These are phyloP conservation scores for Nyssa sinensis DNA, from an alignment of 148 eudicot genomes.

Conservation along the genomic window DNA sequence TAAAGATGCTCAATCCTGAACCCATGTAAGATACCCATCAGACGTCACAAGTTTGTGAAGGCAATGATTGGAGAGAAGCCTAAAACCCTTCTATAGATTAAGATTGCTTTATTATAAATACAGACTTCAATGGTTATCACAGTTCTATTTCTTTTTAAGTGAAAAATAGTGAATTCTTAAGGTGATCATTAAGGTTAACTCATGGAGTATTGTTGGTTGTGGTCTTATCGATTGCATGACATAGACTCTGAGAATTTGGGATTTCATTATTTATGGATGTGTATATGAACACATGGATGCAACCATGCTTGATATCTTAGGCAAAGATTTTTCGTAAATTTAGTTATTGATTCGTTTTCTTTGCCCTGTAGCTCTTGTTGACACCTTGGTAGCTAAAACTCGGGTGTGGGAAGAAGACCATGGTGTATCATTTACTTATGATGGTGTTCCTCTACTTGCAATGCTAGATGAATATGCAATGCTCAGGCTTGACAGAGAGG, in stretches of 20 bases:
- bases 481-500: slow-evolving; percentile 98
- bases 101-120: not conserved
- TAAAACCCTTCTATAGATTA: not conserved
- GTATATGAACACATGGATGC: not conserved
- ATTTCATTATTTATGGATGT: not conserved
- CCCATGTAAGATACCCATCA: too few species aligned
- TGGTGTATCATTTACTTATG: slow-evolving; percentile 70
- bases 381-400: slow-evolving; percentile 81
- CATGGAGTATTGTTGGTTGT: not conserved
- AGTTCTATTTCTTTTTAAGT: not conserved
- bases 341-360: slow-evolving; percentile 21
- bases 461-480: slow-evolving; percentile 94
- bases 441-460: slow-evolving; percentile 97
- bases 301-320: not conserved
- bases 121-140: not conserved
- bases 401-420: slow-evolving; percentile 94
- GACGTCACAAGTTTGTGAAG: too few species aligned
- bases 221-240: too few species aligned
- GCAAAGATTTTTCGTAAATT: not conserved
- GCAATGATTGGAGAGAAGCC: not conserved
- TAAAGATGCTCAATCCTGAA: not conserved
- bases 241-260: not conserved
- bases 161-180: too few species aligned
- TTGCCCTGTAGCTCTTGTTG: slow-evolving; percentile 73
- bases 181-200: not conserved